Conservation (phyloP, 2,329 filamentous ascomycete genomes). For the Calonectria pseudoreteaudii region DNA sequence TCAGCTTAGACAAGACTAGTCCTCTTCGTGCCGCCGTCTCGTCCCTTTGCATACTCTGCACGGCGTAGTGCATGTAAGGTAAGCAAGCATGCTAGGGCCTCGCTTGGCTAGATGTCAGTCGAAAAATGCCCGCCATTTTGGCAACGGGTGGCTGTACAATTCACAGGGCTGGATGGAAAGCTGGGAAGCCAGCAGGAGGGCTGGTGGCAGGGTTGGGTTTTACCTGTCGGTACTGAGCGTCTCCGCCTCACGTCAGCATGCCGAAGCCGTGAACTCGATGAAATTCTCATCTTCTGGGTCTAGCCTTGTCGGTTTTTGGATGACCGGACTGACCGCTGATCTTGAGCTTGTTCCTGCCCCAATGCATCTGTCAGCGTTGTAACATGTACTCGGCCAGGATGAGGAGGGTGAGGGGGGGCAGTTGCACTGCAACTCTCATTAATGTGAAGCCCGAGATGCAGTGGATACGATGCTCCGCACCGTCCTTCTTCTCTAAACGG, state of each 20-base stretch:
- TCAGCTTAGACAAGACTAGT: conserved; percentile 21
- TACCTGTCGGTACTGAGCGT: conserved; percentile 15
- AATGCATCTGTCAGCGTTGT: conserved; percentile 6
- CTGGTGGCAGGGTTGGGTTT: background rate
- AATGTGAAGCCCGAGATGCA: conserved; percentile 13
- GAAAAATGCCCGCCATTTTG: conserved; percentile 6
- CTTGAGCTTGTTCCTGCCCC: conserved; percentile 9
- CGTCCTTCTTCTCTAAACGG: background rate
- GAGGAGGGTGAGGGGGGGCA: conserved; percentile 9
- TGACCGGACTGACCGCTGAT: conserved; percentile 6
- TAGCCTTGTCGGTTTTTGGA: background rate
- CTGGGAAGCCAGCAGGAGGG: background rate
- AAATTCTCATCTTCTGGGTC: background rate
- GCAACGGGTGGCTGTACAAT: conserved; percentile 20
- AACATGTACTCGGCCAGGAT: conserved; percentile 12
- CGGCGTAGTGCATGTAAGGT: conserved; percentile 20
- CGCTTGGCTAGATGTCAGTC: conserved; percentile 12
- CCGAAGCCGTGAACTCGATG: background rate
- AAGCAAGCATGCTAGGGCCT: conserved; percentile 22
- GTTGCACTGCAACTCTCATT: conserved; percentile 19
- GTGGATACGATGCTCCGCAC: conserved; percentile 13
- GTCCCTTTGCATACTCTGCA: conserved; percentile 8
- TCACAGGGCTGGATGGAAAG: conserved; percentile 13
- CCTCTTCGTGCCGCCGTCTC: conserved; percentile 1
- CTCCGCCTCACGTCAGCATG: conserved; percentile 28